Base-by-base conservation (phyloP, 768 basidiomycete genomes). In the Pisolithus marmoratus region DNA sequence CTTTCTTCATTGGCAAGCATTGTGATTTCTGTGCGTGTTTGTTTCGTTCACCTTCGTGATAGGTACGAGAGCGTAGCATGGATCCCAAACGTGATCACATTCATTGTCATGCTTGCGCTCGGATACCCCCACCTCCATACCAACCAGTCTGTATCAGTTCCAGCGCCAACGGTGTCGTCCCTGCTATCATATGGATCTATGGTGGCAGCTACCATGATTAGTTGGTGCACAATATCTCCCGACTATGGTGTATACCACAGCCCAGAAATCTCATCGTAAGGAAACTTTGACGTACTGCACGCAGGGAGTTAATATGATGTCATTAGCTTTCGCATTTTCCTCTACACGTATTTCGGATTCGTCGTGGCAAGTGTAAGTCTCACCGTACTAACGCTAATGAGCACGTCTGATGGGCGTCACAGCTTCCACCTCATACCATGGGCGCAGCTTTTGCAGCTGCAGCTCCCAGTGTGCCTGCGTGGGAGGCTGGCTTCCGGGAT, bases 1-100 rank as follows among this genome's bases (percentile, higher is more conserved):
- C 73, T 60, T 88, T 69, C 55, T 91, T 72, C 71, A 80, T 53
- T 73, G 77, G 82, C 79, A 52, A 27, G 58, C 1, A 15, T 36
- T 17, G 5, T 31, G 5, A 22, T 47, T n/a, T 19, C 23, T 22
- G 20, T 15, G 20, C 23, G 20, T 15, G 19, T 6, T 36, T 8
- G 24, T n/a, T 17, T 14, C 7, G 15, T 23, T 47, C 46, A 47
- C 8, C 29, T 48, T 44, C 48, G 9, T 9, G 19, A 46, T 71
- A 73, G 87, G 84, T 92, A 87, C 58, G 90, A 90, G 63, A 76
- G 80, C 11, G 49, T 86, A 5, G 78, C 83, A 0, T 91, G 90
- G 89, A 69, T 91, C n/a, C 90, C 90, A 0, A 78, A 85, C 22
- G 61, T 87, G 15, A 64, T 92, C 45, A 76, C 82, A 7, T 90